Evolutionary conservation across 2,329 filamentous ascomycete genomes (phyloP), one percentile per base, ranked within the genome.

Genomic region (Thielaviopsis musarum): DNA sequence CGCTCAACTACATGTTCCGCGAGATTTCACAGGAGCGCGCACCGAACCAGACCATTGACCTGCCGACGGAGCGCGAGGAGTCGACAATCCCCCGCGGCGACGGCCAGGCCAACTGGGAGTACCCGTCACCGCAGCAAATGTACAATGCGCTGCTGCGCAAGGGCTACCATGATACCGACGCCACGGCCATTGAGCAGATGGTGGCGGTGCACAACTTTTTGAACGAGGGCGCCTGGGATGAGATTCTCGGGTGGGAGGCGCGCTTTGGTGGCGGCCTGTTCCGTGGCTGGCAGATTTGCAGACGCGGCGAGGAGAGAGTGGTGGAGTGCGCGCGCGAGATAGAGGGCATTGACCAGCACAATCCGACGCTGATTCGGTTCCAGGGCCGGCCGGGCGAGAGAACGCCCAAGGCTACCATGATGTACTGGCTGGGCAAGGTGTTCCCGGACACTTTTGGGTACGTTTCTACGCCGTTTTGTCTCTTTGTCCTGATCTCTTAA

Each of bases 41-140:
- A 2, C 75, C 82, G 0, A 76, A 87, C 63, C 93, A 98, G 71
- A 79, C 80, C 3, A 72, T 87, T 26, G 75, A 78, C 24, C 81
- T 98, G 0, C 87, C 91, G 0, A 86, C 91, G 1, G 80, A 83
- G 6, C 87, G 93, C 65, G 90, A 96, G 71, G 74, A 80, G 30
- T 95, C 88, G 0, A 90, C 91, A 0, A 98, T 98, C 65, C 93
- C 93, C n/a, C 87, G 87, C 65, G 88, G 87, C 66, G 83, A 86
- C 62, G 79, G 82, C 54, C 78, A 84, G 57, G 81, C 83, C 54
- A 94, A 88, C 67, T 98, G 93, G 93, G 93, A 97, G 72, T 98
- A 98, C 69, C 93, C 93, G 0, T 96, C 90, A 0, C 91, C 93
- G 0, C 93, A 98, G 74, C 93, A 98, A 72, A 98, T 98, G 93